These are phyloP conservation scores for Talaromyces nanjingensis DNA, from an alignment of 495 filamentous ascomycete genomes.

Conservation along the genomic window DNA sequence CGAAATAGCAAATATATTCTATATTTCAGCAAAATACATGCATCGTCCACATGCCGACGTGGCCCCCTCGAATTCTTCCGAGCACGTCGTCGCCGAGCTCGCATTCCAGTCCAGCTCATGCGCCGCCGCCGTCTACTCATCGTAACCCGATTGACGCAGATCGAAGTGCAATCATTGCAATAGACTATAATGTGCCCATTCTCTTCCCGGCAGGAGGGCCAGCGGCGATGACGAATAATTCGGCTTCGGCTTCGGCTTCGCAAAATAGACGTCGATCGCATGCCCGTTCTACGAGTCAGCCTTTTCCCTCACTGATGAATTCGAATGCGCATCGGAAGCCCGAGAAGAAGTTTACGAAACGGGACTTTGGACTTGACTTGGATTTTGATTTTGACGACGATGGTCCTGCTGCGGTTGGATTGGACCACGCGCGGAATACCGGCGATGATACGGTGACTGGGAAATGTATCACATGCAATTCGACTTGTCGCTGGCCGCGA, in stretches of 20 bases:
- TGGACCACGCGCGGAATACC: slow-evolving; percentile 24
- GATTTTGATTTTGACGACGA: slow-evolving; percentile 35
- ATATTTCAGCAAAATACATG: neutral
- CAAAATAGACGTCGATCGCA: slow-evolving; percentile 39
- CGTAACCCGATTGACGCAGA: neutral
- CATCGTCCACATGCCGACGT: slow-evolving; percentile 34
- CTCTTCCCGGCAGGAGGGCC: slow-evolving; percentile 15
- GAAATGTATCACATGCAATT: slow-evolving; percentile 77
- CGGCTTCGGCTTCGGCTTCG: slow-evolving; percentile 14
- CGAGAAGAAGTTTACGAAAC: slow-evolving; percentile 24
- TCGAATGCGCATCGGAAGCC: slow-evolving; percentile 44
- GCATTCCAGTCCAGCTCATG: slow-evolving; percentile 8
- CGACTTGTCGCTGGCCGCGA: slow-evolving; percentile 75
- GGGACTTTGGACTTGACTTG: slow-evolving; percentile 15
- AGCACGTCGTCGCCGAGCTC: slow-evolving; percentile 23
- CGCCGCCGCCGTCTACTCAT: slow-evolving; percentile 15
- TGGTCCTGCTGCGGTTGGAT: slow-evolving; percentile 29
- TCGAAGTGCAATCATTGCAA: slow-evolving; percentile 9
- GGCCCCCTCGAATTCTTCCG: slow-evolving; percentile 28
- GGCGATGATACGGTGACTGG: slow-evolving; percentile 51
- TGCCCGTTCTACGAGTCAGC: slow-evolving; percentile 68
- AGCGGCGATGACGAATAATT: slow-evolving; percentile 8
- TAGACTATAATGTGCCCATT: slow-evolving; percentile 25
- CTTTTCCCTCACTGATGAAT: slow-evolving; percentile 60
- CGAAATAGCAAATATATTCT: neutral